Percentiles rank a stretch among this genome's conserved stretches.
These are phyloP conservation scores for Candida khao-thaluensis DNA, from an alignment of 805 yeast species.

Conservation along the genomic window DNA sequence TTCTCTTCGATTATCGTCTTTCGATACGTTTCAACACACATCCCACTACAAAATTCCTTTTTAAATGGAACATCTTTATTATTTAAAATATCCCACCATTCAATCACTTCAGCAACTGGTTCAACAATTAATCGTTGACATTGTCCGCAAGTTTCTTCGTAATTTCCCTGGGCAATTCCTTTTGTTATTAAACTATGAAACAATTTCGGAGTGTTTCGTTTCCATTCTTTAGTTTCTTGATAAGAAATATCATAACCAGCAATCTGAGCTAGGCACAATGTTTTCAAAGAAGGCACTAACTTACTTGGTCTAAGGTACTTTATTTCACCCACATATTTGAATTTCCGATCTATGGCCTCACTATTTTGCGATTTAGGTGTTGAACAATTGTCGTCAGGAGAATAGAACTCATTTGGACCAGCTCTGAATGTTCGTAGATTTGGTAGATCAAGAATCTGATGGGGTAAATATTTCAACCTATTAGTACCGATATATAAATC, in stretches of 20 bases:
- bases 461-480: slow-evolving; percentile 51
- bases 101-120: slow-evolving; percentile 56
- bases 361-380: slow-evolving; percentile 11
- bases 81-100: slow-evolving; percentile 65
- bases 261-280: slow-evolving; percentile 47
- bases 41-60: slow-evolving; percentile 54
- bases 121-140: slow-evolving; percentile 52
- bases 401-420: slow-evolving; percentile 51
- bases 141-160: slow-evolving; percentile 52
- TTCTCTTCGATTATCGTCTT: neutral
- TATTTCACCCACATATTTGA: slow-evolving; percentile 25
- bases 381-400: slow-evolving; percentile 26
- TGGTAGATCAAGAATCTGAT: slow-evolving; percentile 48
- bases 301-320: slow-evolving; percentile 20
- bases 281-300: slow-evolving; percentile 46
- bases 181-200: slow-evolving; percentile 47
- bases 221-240: slow-evolving; percentile 57
- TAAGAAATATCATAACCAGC: slow-evolving; percentile 53
- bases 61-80: slow-evolving; percentile 52
- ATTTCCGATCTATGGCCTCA: slow-evolving; percentile 25
- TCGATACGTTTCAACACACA: slow-evolving; percentile 37
- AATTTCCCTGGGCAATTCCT: slow-evolving; percentile 52
- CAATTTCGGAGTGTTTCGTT: slow-evolving; percentile 42
- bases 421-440: slow-evolving; percentile 46
- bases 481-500: slow-evolving; percentile 54